Evolutionary conservation across 768 basidiomycete species (phyloP).

Genomic region (Hirschioporus abietinus): DNA sequence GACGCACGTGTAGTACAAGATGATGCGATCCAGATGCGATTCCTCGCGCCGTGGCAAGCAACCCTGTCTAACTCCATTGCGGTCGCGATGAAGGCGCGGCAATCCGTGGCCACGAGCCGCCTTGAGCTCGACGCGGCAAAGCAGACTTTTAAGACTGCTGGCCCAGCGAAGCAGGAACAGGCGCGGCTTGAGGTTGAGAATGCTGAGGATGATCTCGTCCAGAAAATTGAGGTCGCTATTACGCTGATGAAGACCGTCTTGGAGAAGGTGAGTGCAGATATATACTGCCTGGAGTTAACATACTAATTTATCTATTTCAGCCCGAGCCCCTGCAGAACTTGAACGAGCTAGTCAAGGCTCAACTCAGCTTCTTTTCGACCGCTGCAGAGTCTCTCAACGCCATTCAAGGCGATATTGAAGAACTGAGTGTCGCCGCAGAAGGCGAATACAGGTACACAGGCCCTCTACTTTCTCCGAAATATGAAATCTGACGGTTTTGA

Average conservation of each 20-base stretch:
- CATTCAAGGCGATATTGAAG: constrained; percentile 89
- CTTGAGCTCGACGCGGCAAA: constrained; percentile 90
- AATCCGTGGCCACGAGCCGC: constrained; percentile 72
- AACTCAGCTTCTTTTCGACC: constrained; percentile 68
- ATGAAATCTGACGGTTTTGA: constrained; percentile 9
- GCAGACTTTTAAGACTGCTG: constrained; percentile 83
- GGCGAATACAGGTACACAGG: constrained; percentile 78
- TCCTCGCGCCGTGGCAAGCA: constrained; percentile 82
- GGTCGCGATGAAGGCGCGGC: constrained; percentile 89
- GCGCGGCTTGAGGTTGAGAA: constrained; percentile 90
- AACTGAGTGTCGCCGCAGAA: constrained; percentile 88
- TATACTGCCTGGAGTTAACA: background rate
- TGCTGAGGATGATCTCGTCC: constrained; percentile 92
- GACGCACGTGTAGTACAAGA: constrained; percentile 80
- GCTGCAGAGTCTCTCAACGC: constrained; percentile 78
- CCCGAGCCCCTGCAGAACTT: constrained; percentile 95
- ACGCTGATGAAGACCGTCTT: constrained; percentile 97
- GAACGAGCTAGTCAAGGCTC: constrained; percentile 88
- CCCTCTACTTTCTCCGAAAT: background rate
- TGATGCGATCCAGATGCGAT: constrained; percentile 54
- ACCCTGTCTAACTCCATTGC: constrained; percentile 79
- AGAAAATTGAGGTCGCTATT: constrained; percentile 96
- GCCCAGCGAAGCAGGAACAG: constrained; percentile 80
- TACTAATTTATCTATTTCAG: constrained; percentile 32
- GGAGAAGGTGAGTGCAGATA: constrained; percentile 71